A percentile compares a stretch with the other conserved stretches of the same genome.
These are phyloP conservation scores for Oryza meyeriana DNA, from an alignment of 176 grass and related monocot genomes.

Conservation along the genomic window DNA sequence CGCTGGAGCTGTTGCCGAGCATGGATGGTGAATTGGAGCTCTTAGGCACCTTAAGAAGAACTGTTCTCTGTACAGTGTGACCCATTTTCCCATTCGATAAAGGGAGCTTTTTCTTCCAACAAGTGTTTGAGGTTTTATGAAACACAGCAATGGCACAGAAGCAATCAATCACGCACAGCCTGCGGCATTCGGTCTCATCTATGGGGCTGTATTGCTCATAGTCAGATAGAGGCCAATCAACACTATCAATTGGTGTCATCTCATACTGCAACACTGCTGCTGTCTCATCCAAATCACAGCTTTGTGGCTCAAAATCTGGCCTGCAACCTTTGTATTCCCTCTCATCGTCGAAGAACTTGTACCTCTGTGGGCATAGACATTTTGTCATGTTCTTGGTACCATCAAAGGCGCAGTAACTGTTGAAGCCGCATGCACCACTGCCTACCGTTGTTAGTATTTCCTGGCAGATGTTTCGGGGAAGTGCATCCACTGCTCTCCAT, in stretches of 20 bases:
- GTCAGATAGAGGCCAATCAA: slow-evolving; percentile 3
- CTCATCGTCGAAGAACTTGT: background rate
- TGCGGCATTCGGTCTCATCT: background rate
- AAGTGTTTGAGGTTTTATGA: background rate
- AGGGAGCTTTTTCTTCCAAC: slow-evolving; percentile 24
- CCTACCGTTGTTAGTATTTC: rapidly evolving
- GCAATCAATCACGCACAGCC: background rate
- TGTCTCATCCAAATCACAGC: background rate
- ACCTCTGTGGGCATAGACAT: background rate
- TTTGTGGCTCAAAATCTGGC: slow-evolving; percentile 11
- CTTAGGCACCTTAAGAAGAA: slow-evolving; percentile 17
- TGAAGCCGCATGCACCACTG: slow-evolving; percentile 11
- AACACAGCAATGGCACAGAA: slow-evolving; percentile 7
- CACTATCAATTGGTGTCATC: background rate
- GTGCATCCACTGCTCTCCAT: background rate
- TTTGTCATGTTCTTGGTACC: background rate
- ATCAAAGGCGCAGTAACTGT: slow-evolving; percentile 11
- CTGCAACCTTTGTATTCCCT: slow-evolving; percentile 16
- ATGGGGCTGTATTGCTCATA: slow-evolving; percentile 12
- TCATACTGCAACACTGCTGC: background rate
- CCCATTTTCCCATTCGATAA: slow-evolving; percentile 25
- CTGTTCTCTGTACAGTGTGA: background rate
- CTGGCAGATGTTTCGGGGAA: background rate
- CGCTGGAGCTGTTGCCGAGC: background rate
- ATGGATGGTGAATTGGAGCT: background rate